These are phyloP conservation scores for Trapa incisa DNA, from an alignment of 345 rosid genomes.

Conservation along the genomic window DNA sequence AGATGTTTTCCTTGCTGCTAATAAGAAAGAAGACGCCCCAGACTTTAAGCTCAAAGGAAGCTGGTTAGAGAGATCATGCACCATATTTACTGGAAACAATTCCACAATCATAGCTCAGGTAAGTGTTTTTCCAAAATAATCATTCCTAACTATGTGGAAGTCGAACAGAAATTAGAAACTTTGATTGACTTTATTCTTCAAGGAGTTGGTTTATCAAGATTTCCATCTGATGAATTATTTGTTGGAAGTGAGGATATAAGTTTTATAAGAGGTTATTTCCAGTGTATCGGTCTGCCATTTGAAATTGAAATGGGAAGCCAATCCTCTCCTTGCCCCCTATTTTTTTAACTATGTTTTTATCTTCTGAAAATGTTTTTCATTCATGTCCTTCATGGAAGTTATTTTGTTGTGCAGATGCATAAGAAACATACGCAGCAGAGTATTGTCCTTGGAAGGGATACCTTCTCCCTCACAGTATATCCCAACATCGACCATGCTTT, in stretches of 20 bases:
- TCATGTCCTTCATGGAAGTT: not conserved
- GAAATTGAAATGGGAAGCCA: not conserved
- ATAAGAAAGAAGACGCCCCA: constrained; percentile 15
- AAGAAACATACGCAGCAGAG: constrained; percentile 11
- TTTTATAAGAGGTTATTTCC: no score
- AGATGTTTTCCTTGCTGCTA: constrained; percentile 22
- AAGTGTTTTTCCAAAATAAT: no score
- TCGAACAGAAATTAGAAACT: no score
- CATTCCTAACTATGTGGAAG: no score
- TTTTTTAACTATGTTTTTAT: not conserved
- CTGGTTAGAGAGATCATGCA: constrained; percentile 21
- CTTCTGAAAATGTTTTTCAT: not conserved
- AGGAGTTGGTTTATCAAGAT: not conserved
- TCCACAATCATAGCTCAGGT: constrained; percentile 17
- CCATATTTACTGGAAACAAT: constrained; percentile 15
- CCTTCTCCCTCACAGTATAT: constrained; percentile 2
- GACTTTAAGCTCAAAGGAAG: constrained; percentile 32
- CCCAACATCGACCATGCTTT: constrained; percentile 6
- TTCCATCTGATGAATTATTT: not conserved
- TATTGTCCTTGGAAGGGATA: constrained; percentile 13
- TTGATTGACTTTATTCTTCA: no score
- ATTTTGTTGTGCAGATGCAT: constrained; percentile 1
- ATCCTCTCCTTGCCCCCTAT: not conserved
- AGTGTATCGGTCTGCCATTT: not conserved
- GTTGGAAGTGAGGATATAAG: not conserved